Base-by-base conservation (phyloP, 495 filamentous ascomycete species). In the Delitschia confertaspora region DNA sequence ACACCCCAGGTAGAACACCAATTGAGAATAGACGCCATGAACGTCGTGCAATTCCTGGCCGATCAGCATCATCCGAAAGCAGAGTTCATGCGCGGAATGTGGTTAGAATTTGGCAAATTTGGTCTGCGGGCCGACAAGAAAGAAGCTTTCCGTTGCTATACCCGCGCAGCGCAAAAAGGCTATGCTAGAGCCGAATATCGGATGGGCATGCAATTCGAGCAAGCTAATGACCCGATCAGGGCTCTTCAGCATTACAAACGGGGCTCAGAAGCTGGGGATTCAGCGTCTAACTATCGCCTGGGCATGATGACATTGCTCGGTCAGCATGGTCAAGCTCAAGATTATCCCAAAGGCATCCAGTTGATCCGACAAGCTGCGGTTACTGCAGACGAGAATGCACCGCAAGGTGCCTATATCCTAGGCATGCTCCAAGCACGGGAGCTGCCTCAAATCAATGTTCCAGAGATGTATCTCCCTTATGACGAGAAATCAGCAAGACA, bases 81-180 rank as follows among this genome's bases (percentile, higher is more conserved):
- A 4, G 80, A 88, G 51, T 96, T 95, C 59, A 85, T 98, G 69
- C 80, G 79, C 60, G 85, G 85, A 41, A 95, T 91, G 74, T 96
- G 91, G 93, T 71, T 94, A 23, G 91, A 98, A 62, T 96, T 96
- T 67, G 91, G 91, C 45, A 95, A 95, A 62, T 96, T 95, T 62
- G 85, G 84, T 16, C 76, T 76, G 50, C 78, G 83, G 14, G 69
- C 83, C 45, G 89, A 96, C 67, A 95, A 93, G 64, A 88, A 88
- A 54, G 89, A 95, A 63, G 91, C 91, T 13, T 96, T 88, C 60
- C 62, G 78, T 33, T 81, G 78, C 54, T 98, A 95, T 65, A 76
- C 75, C 37, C 70, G 82, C 48, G 82, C 91, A n/a, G 83, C 87
- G 33, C 81, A 93, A 44, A 80, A 81, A 45, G 87, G 86, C n/a